Evolutionary conservation across 2,329 filamentous ascomycete genomes (phyloP).

Genomic region (Nothophaeocryptopus gaeumannii): DNA sequence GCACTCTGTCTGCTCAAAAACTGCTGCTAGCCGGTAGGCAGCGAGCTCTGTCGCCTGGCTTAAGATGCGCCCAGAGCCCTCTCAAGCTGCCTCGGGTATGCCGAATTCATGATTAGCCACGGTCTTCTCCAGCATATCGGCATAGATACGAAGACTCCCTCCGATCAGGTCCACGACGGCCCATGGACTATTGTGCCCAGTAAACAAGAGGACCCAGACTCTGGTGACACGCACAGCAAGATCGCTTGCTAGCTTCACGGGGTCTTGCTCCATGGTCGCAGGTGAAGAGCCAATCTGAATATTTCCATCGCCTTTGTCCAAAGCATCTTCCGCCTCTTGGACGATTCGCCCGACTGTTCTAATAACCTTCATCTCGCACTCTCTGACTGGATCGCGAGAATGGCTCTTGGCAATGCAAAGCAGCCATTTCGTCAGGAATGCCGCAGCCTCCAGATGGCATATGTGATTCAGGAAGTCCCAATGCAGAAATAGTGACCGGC

Average conservation of each 20-base stretch:
- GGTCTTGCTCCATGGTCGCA: neutral
- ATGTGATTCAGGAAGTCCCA: constrained; percentile 1
- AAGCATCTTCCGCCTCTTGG: constrained; percentile 1
- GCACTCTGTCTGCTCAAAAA: too few species aligned
- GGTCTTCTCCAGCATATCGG: neutral
- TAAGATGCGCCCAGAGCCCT: too few species aligned
- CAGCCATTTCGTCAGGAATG: constrained; percentile 4
- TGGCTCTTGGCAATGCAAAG: neutral
- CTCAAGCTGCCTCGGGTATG: too few species aligned
- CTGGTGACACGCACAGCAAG: constrained; percentile 1
- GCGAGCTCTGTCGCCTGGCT: too few species aligned
- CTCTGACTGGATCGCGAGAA: neutral
- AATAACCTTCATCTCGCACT: constrained; percentile 1
- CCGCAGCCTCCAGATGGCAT: constrained; percentile 5
- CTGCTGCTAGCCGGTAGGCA: too few species aligned
- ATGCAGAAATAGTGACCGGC: constrained; percentile 1
- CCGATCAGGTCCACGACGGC: constrained; percentile 4
- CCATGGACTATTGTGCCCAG: constrained; percentile 3
- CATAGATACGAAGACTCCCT: neutral
- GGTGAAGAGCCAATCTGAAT: neutral
- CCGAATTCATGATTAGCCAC: too few species aligned
- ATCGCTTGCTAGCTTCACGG: neutral
- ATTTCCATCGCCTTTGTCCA: neutral
- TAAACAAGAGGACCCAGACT: neutral
- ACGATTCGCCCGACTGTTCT: neutral